Evolutionary conservation across 2,329 filamentous ascomycete genomes (phyloP), one percentile per base, ranked within the genome.

Genomic region (Pseudogymnoascus sp.): DNA sequence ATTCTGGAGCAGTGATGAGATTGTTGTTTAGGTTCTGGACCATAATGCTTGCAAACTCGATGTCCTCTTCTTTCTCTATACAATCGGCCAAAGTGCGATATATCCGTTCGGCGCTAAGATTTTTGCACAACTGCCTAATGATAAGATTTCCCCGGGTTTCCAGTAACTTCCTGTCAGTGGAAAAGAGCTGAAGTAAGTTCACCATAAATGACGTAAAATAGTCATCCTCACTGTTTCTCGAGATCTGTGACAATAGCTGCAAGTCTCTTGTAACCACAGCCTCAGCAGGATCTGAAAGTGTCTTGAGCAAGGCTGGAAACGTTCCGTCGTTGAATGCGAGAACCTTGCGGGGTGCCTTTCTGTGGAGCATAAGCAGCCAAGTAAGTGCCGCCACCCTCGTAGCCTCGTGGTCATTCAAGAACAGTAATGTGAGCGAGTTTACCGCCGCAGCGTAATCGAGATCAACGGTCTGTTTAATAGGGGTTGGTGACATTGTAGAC

Each of bases 161-260:
- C 5, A 99, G 79, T 21, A 99, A 78, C 67, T 90, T 88, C 30
- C 94, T 82, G 71, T 99, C 94, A 0, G 94, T 97, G 39, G 90
- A 95, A 71, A 99, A 99, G 1, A 99, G 81, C 70, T 96, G 94
- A 41, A 99, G 77, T 8, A 99, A 78, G 70, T 95, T 95, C 62
- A 96, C 88, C 94, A 99, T 99, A 72, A 99, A 99, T 21, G 92
- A 95, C 1, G 90, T 88, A 71, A 99, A 99, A 73, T 97, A 97
- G 65, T 92, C 90, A 69, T 99, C 94, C 68, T 97, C 94, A 70
- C 91, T 97, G 67, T 96, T 95, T 65, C 88, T 85, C 2, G 92
- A 97, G 59, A 99, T 97, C 66, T 99, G 94, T 0, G 92, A 97
- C 2, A 99, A 79, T 13, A 99, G 79, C 64, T 97, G 89, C 28